Evolutionary conservation across 495 filamentous ascomycete species (phyloP), one percentile per base, ranked within the genome.

Genomic region (Astrocystis sublimbata): DNA sequence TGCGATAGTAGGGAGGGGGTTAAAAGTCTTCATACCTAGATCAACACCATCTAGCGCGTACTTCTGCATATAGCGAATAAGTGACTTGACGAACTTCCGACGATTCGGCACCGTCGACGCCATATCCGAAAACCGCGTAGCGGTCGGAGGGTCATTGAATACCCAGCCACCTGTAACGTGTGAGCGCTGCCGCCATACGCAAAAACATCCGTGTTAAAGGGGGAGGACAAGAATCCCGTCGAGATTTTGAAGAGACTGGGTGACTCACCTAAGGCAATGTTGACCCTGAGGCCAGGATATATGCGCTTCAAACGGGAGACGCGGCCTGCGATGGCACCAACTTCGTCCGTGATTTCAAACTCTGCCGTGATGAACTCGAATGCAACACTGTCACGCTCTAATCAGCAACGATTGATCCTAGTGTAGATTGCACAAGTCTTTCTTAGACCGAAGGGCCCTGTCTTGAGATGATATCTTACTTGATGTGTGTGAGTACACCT

Each of bases 231-330:
- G n/a, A n/a, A n/a, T n/a, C n/a, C n/a, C n/a, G n/a, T n/a, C n/a
- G n/a, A n/a, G n/a, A n/a, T n/a, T n/a, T n/a, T n/a, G n/a, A n/a
- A n/a, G n/a, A n/a, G n/a, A n/a, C n/a, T n/a, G n/a, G n/a, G n/a
- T n/a, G n/a, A n/a, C n/a, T n/a, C n/a, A n/a, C 79, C 79, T 21
- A 82, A 57, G 33, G 72, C 61, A 21, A 82, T 63, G 33, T 61
- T 75, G 36, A 74, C 67, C 61, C 73, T 43, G 1, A 80, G 64
- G 23, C 61, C 66, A 0, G 62, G 41, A 31, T 76, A 57, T 5
- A 23, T 36, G 7, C 10, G 7, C 61, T 79, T 79, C 13, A 78
- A 45, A 8, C 33, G 55, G 2, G 68, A 70, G 13, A 74, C 23
- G 0, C 66, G 57, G 1, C 47, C 15, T 58, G 71, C 73, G 60